Percentiles rank a stretch among this genome's conserved stretches.
These are phyloP conservation scores for Heterobasidion occidentale DNA, from an alignment of 1,284 basidiomycete species.

Conservation along the genomic window DNA sequence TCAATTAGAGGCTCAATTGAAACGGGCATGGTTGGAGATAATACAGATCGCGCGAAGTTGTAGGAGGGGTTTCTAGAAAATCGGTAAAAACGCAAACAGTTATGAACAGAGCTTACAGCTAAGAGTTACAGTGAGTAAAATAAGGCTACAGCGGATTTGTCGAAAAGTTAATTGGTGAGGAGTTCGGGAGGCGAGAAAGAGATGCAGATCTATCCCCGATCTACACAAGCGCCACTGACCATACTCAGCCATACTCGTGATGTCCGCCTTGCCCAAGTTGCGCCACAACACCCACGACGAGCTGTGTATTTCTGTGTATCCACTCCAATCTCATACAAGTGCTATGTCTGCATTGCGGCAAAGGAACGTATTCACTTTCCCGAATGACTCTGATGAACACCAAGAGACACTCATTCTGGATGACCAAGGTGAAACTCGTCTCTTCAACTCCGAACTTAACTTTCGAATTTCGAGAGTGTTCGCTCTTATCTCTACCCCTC, in stretches of 20 bases:
- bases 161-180: not conserved
- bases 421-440: conserved; percentile 5
- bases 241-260: not conserved
- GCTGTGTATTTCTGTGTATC: not conserved
- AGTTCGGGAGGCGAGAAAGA: not conserved
- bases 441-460: not conserved
- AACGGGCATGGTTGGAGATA: not conserved
- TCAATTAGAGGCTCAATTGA: conserved; percentile 16
- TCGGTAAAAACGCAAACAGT: too few relatives aligned
- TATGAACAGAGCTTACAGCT: too few relatives aligned
- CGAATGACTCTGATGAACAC: not conserved
- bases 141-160: not conserved
- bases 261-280: too few relatives aligned
- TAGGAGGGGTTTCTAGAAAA: too few relatives aligned
- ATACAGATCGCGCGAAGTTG: too few relatives aligned
- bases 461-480: too few relatives aligned
- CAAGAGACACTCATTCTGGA: conserved; percentile 5
- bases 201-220: not conserved
- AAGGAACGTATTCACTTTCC: conserved; percentile 7
- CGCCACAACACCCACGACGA: too few relatives aligned
- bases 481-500: too few relatives aligned
- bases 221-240: not conserved
- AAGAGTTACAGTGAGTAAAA: not conserved
- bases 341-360: conserved; percentile 2
- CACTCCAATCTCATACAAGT: not conserved